A percentile compares a stretch with the other conserved stretches of the same genome.
Conservation (phyloP, 768 basidiomycete genomes). For the Cystobasidium onofrii region DNA sequence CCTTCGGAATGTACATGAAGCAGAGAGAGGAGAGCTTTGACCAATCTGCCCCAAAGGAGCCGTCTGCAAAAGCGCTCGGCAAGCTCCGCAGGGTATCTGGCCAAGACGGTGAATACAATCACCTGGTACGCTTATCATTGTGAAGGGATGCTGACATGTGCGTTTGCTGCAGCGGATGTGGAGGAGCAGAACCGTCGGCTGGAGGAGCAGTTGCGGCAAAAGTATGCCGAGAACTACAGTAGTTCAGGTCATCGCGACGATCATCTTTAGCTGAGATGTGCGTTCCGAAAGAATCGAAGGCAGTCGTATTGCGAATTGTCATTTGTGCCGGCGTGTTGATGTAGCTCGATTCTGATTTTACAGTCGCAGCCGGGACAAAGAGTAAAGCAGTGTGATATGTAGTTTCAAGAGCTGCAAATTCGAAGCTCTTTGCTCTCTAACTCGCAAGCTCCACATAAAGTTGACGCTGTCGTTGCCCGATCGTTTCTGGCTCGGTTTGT, state of each 20-base stretch:
- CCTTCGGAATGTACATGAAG: background rate
- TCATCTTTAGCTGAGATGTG: background rate
- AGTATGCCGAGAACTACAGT: background rate
- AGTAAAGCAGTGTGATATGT: no score
- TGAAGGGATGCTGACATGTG: background rate
- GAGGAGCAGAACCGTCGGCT: slow-evolving; percentile 24
- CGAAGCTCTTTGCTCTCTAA: background rate
- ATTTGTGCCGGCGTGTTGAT: background rate
- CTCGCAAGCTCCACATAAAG: background rate
- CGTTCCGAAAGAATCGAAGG: no score
- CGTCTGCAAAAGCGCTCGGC: slow-evolving; percentile 27
- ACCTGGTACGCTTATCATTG: background rate
- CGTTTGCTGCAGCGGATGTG: slow-evolving; percentile 2
- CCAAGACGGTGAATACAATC: background rate
- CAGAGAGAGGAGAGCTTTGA: slow-evolving; percentile 9
- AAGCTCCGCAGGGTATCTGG: slow-evolving; percentile 24
- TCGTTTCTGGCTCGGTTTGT: no score
- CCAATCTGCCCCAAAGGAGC: background rate
- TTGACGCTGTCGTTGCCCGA: no score
- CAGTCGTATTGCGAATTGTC: background rate
- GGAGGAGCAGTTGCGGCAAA: slow-evolving; percentile 10
- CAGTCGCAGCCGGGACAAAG: no score
- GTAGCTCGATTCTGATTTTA: background rate
- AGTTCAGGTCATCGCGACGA: background rate
- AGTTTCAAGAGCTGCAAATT: no score